phyloP scores from a whole-genome alignment of 208 protist genomes.

The Hexamita inflata region DNA sequence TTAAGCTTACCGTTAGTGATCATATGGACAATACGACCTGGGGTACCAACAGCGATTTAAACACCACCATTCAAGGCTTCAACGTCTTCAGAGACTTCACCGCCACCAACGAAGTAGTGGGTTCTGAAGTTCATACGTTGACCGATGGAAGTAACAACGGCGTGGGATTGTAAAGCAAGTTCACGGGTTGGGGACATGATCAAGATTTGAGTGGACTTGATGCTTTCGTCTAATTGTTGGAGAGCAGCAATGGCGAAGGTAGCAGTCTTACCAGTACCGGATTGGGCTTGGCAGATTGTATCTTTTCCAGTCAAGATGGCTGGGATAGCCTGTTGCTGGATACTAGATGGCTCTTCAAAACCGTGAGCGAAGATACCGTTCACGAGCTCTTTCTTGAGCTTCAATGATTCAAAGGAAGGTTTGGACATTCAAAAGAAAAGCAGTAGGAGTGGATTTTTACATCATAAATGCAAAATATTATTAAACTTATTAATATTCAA shows the following conservation, averaged over 20 bases:
- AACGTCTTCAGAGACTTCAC: not conserved
- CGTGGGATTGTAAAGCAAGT: not conserved
- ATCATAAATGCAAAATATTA: no score
- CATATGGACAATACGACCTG: not conserved
- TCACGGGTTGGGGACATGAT: constrained; percentile 10
- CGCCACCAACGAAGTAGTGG: not conserved
- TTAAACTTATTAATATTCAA: no score
- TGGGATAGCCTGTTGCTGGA: constrained; percentile 84
- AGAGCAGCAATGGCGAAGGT: constrained; percentile 68
- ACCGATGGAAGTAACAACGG: not conserved
- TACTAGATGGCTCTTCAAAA: constrained; percentile 88
- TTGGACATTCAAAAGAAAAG: no score
- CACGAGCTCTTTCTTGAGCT: constrained; percentile 15
- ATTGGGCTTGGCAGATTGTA: constrained; percentile 88
- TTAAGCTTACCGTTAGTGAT: not conserved
- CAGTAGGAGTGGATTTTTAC: no score
- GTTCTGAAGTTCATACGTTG: not conserved
- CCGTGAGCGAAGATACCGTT: constrained; percentile 46
- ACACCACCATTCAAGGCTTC: constrained; percentile 47
- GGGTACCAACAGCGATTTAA: not conserved
- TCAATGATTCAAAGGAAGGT: constrained; percentile 26
- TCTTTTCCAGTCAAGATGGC: constrained; percentile 60
- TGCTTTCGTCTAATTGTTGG: constrained; percentile 54
- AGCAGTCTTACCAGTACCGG: constrained; percentile 91
- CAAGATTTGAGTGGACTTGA: constrained; percentile 64